phyloP scores from a whole-genome alignment of 805 yeast species.

The Candida adriatica region DNA sequence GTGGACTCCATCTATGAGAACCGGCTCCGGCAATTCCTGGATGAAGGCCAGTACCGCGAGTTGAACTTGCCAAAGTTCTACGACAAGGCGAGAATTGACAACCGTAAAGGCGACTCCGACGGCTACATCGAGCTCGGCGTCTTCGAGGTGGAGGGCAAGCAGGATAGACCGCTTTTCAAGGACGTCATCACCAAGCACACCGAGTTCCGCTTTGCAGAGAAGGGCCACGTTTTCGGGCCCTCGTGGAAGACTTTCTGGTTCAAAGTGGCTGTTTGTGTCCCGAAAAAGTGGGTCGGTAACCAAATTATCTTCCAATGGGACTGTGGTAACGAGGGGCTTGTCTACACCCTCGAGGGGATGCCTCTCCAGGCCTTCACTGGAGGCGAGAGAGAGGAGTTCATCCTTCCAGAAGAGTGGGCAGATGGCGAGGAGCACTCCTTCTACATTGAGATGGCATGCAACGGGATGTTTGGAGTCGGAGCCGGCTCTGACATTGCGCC shows the following conservation, averaged over 20 bases:
- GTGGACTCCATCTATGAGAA: constrained; percentile 66
- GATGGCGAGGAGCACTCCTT: constrained; percentile 52
- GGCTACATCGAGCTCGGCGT: constrained; percentile 52
- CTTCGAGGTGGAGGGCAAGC: constrained; percentile 62
- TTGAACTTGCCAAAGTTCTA: constrained; percentile 80
- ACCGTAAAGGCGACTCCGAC: constrained; percentile 23
- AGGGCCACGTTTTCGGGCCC: constrained; percentile 83
- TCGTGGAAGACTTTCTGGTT: constrained; percentile 98
- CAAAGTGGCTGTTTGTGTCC: constrained; percentile 57
- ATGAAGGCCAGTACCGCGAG: constrained; percentile 67
- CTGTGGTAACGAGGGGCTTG: constrained; percentile 77
- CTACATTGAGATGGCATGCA: constrained; percentile 86
- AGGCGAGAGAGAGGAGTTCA: constrained; percentile 71
- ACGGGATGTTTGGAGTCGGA: constrained; percentile 88
- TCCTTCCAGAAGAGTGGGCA: constrained; percentile 51
- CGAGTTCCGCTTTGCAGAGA: constrained; percentile 48
- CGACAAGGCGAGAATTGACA: constrained; percentile 50
- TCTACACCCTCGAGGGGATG: constrained; percentile 58
- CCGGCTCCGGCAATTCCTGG: constrained; percentile 70
- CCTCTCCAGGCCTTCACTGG: constrained; percentile 85
- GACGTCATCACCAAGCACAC: constrained; percentile 20
- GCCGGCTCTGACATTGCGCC: constrained; percentile 53
- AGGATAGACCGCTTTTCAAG: constrained; percentile 39
- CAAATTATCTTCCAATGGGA: constrained; percentile 75
- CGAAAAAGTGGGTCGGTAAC: constrained; percentile 39